Percentiles rank a stretch among this genome's conserved stretches.
Conservation (phyloP, 345 rosid species). For the Raphanus sativus region DNA sequence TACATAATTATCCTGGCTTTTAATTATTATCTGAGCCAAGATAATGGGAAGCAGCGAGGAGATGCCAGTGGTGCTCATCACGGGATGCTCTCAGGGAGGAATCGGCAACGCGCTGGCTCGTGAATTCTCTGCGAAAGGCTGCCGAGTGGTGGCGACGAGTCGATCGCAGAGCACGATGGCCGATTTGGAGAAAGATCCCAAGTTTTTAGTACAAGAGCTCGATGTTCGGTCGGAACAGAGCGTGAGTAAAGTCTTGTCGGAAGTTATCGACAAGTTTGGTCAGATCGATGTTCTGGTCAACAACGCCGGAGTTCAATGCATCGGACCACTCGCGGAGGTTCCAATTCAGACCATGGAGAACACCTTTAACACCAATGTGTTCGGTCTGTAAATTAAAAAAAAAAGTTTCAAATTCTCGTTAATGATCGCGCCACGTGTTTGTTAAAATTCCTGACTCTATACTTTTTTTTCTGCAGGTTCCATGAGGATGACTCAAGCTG, state of each 20-base stretch:
- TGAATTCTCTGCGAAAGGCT: constrained; percentile 66
- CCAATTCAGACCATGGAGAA: constrained; percentile 60
- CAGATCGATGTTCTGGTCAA: constrained; percentile 75
- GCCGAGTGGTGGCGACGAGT: constrained; percentile 78
- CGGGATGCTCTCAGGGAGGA: constrained; percentile 85
- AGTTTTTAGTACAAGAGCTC: constrained; percentile 69
- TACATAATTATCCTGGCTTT: background rate
- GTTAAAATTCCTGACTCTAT: constrained; percentile 23
- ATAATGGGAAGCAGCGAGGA: constrained; percentile 46
- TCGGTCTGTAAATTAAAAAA: constrained; percentile 41
- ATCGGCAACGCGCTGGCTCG: constrained; percentile 83
- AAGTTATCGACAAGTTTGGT: constrained; percentile 56
- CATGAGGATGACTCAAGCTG: constrained; percentile 84
- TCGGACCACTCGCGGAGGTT: constrained; percentile 85
- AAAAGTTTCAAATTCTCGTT: background rate
- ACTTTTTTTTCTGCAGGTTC: constrained; percentile 46
- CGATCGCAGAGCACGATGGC: constrained; percentile 64
- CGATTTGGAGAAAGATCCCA: constrained; percentile 59
- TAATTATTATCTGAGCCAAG: too few species aligned
- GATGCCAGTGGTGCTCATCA: constrained; percentile 64
- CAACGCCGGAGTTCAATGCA: constrained; percentile 82
- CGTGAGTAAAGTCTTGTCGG: constrained; percentile 50
- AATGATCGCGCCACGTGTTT: constrained; percentile 31
- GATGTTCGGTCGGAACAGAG: constrained; percentile 75
- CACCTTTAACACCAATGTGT: constrained; percentile 74